A percentile compares a stretch with the other conserved stretches of the same genome.
Evolutionary conservation across 371 early-diverging fungal species (phyloP).

Genomic region (Rhizopus arrhizus): DNA sequence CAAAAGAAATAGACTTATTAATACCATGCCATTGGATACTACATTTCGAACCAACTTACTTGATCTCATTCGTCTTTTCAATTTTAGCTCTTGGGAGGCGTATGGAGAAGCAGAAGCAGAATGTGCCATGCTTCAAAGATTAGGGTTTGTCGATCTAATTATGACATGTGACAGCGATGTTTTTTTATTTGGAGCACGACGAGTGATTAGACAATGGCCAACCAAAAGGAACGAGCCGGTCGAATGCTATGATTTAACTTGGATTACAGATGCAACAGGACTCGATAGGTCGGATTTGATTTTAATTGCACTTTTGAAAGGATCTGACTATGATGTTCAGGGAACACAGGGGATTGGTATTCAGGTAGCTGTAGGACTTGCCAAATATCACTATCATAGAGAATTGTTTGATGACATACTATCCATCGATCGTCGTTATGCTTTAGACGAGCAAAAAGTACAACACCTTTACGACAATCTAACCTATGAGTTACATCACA

Average conservation of each 20-base stretch:
- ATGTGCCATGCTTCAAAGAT: slow-evolving; percentile 40
- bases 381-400: slow-evolving; percentile 26
- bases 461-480: slow-evolving; percentile 27
- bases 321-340: slow-evolving; percentile 37
- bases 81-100: slow-evolving; percentile 38
- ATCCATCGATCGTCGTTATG: background rate
- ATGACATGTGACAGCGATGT: slow-evolving; percentile 45
- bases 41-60: slow-evolving; percentile 14
- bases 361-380: slow-evolving; percentile 30
- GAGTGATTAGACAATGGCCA: slow-evolving; percentile 41
- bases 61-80: slow-evolving; percentile 28
- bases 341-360: slow-evolving; percentile 38
- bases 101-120: slow-evolving; percentile 54
- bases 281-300: slow-evolving; percentile 46
- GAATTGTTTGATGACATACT: slow-evolving; percentile 26
- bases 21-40: slow-evolving; percentile 15
- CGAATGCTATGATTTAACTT: slow-evolving; percentile 29
- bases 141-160: slow-evolving; percentile 39
- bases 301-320: slow-evolving; percentile 41
- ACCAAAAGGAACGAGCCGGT: slow-evolving; percentile 15
- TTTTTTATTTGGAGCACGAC: slow-evolving; percentile 43
- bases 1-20: slow-evolving; percentile 35
- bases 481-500: slow-evolving; percentile 26
- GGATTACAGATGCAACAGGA: slow-evolving; percentile 25
- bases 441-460: slow-evolving; percentile 19